phyloP scores from a whole-genome alignment of 305 asterid species.

The Striga hermonthica region DNA sequence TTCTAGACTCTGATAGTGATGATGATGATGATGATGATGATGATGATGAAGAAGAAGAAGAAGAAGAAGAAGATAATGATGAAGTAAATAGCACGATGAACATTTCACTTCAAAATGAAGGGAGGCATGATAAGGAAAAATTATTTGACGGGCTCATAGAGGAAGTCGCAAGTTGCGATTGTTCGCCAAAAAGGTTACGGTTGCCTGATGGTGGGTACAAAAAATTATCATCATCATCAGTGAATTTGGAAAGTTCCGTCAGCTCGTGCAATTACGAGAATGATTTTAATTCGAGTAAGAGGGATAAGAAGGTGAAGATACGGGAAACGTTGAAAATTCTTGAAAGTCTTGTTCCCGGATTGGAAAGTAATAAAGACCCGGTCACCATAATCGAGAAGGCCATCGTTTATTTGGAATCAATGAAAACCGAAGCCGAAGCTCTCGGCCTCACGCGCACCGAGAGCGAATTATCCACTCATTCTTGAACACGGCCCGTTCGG shows the following conservation, averaged over 20 bases:
- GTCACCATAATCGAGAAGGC: constrained; percentile 63
- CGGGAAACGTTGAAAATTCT: constrained; percentile 45
- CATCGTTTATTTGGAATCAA: constrained; percentile 51
- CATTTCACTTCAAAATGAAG: no score
- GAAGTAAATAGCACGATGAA: constrained; percentile 59
- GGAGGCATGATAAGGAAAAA: constrained; percentile 26
- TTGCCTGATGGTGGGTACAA: constrained; percentile 56
- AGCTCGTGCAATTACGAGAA: constrained; percentile 6
- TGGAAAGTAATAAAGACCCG: constrained; percentile 43
- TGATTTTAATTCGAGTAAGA: constrained; percentile 34
- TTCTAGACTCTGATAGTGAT: constrained; percentile 59
- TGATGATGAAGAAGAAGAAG: no score
- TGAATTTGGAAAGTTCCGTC: constrained; percentile 7
- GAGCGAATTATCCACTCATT: constrained; percentile 1
- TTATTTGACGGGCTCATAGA: constrained; percentile 36
- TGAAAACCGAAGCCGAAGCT: constrained; percentile 60
- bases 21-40: constrained; percentile 25
- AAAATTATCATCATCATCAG: constrained; percentile 38
- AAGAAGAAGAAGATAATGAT: constrained; percentile 51
- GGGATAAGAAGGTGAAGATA: constrained; percentile 46
- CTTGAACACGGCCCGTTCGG: constrained; percentile 28
- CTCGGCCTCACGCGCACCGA: constrained; percentile 38
- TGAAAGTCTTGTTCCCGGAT: constrained; percentile 51
- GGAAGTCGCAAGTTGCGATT: constrained; percentile 59
- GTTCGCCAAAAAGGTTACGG: constrained; percentile 60